phyloP scores from a whole-genome alignment of 352 stramenopile genomes.

The Plasmopara viticola region DNA sequence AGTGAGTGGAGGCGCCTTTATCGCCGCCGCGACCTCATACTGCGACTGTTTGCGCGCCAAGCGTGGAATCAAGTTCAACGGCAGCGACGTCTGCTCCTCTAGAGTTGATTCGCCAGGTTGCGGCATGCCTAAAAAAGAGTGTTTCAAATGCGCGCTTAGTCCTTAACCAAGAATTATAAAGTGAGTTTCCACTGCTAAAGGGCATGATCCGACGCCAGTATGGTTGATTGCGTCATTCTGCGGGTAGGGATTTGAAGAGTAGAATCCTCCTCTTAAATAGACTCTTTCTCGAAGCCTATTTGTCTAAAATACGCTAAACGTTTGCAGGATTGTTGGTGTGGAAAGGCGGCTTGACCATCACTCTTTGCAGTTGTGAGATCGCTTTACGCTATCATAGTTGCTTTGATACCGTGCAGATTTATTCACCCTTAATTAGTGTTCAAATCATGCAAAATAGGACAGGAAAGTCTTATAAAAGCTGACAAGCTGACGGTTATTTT shows the following conservation, averaged over 20 bases:
- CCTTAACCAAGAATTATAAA: not conserved
- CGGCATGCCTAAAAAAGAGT: not conserved
- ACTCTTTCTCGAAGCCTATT: not conserved
- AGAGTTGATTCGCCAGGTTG: not conserved
- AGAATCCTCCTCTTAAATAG: too few species aligned
- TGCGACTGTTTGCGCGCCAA: conserved; percentile 21
- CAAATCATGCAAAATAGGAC: too few species aligned
- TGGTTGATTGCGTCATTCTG: not conserved
- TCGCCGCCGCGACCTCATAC: conserved; percentile 14
- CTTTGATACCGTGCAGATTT: too few species aligned
- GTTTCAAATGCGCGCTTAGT: not conserved
- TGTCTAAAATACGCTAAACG: too few species aligned
- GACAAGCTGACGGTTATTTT: too few species aligned
- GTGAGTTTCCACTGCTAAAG: not conserved
- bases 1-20: conserved; percentile 32
- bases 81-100: not conserved
- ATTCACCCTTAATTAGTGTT: too few species aligned
- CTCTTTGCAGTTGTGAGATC: too few species aligned
- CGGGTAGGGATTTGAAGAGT: not conserved
- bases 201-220: not conserved
- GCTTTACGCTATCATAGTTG: too few species aligned
- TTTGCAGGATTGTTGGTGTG: too few species aligned
- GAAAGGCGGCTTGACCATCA: too few species aligned
- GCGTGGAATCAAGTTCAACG: conserved; percentile 18
- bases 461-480: too few species aligned